phyloP scores from a whole-genome alignment of 768 basidiomycete genomes.

The Boletus pseudo-olivaceus region DNA sequence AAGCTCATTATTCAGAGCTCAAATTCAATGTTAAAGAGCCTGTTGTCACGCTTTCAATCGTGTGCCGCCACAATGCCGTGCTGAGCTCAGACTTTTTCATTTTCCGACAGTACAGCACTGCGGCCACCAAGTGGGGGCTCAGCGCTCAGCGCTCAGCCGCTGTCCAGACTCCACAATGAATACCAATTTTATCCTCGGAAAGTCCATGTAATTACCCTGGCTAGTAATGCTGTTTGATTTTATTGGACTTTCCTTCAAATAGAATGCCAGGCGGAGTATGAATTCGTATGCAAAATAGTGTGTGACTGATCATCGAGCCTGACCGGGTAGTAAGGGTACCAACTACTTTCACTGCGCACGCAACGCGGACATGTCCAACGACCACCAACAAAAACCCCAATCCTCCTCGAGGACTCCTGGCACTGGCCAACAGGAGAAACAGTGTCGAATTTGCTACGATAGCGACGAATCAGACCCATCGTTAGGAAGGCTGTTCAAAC shows the following conservation, averaged over 20 bases:
- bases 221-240: no score
- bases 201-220: no score
- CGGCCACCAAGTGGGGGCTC: no score
- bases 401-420: not conserved
- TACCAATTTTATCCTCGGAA: no score
- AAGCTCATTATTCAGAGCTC: not conserved
- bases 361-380: slow-evolving; percentile 18
- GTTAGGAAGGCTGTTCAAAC: slow-evolving; percentile 76
- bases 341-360: no score
- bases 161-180: no score
- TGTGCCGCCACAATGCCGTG: not conserved
- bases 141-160: no score
- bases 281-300: not conserved
- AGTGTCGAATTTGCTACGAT: slow-evolving; percentile 84
- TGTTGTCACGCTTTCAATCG: not conserved
- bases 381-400: slow-evolving; percentile 10
- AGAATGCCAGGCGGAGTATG: not conserved
- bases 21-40: not conserved
- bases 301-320: not conserved
- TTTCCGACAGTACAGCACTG: no score
- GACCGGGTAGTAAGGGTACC: no score
- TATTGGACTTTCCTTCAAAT: not conserved
- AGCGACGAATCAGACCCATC: slow-evolving; percentile 55
- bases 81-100: not conserved
- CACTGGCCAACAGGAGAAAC: slow-evolving; percentile 45